Evolutionary conservation across 129 eudicot species (phyloP).

Genomic region (Helianthus tuberosus): DNA sequence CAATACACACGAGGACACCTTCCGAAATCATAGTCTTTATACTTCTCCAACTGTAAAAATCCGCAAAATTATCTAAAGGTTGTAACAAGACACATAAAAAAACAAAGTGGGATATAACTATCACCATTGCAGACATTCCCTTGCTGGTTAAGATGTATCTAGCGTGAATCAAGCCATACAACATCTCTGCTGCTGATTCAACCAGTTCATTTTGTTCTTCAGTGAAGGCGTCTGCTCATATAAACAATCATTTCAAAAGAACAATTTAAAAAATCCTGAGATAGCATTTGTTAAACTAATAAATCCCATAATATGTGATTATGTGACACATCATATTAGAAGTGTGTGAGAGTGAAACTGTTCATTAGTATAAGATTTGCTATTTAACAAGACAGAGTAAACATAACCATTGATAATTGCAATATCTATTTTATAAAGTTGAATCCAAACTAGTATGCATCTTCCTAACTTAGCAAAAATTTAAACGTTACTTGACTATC

Average conservation of each 20-base stretch:
- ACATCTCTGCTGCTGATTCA: slow-evolving; percentile 62
- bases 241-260: background rate
- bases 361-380: too few relatives aligned
- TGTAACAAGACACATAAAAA: background rate
- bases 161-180: slow-evolving; percentile 56
- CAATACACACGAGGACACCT: slow-evolving; percentile 43
- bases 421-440: too few relatives aligned
- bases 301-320: background rate
- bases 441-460: too few relatives aligned
- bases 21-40: slow-evolving; percentile 45
- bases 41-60: slow-evolving; percentile 39
- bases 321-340: too few relatives aligned
- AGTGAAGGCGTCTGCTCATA: slow-evolving; percentile 40
- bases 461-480: too few relatives aligned
- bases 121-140: slow-evolving; percentile 54
- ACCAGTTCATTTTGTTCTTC: slow-evolving; percentile 51
- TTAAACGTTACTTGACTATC: too few relatives aligned
- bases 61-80: background rate
- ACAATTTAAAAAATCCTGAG: background rate
- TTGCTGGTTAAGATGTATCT: slow-evolving; percentile 55
- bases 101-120: slow-evolving; percentile 2
- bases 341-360: too few relatives aligned
- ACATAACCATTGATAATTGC: too few relatives aligned
- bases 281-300: background rate
- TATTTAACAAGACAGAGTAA: too few relatives aligned